A percentile compares a stretch with the other conserved stretches of the same genome.
phyloP scores from a whole-genome alignment of 805 yeast genomes.

The Candida quercuum region DNA sequence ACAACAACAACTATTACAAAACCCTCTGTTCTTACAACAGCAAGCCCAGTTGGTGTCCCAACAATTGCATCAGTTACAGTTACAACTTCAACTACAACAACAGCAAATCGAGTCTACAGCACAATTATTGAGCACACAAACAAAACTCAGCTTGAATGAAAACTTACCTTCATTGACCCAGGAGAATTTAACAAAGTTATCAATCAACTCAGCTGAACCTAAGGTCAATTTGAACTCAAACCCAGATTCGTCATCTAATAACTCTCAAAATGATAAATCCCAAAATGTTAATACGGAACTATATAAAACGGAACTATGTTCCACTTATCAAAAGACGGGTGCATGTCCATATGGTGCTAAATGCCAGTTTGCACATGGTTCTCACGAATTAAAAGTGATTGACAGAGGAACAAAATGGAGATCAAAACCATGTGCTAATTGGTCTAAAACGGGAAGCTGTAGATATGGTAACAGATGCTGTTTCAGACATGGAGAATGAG shows the following conservation, averaged over 20 bases:
- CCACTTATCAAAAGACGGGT: slow-evolving; percentile 64
- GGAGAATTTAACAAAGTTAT: slow-evolving; percentile 18
- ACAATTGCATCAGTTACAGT: slow-evolving; percentile 22
- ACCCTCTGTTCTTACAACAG: slow-evolving; percentile 21
- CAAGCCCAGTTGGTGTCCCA: slow-evolving; percentile 22
- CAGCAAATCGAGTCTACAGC: slow-evolving; percentile 26
- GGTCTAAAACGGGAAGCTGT: slow-evolving; percentile 78
- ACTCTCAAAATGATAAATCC: neutral
- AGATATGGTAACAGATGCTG: slow-evolving; percentile 90
- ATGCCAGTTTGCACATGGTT: slow-evolving; percentile 94
- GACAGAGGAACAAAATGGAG: slow-evolving; percentile 81
- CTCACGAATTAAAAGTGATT: slow-evolving; percentile 63
- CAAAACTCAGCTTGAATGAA: slow-evolving; percentile 6
- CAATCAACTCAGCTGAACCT: neutral
- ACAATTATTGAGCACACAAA: slow-evolving; percentile 11
- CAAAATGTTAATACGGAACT: slow-evolving; percentile 50
- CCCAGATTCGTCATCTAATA: neutral
- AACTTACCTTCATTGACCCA: slow-evolving; percentile 16
- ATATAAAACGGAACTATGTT: slow-evolving; percentile 89
- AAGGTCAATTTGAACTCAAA: neutral
- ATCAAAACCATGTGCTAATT: slow-evolving; percentile 86
- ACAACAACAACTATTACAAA: slow-evolving; percentile 16
- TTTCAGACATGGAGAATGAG: slow-evolving; percentile 62
- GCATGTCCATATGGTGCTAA: slow-evolving; percentile 83
- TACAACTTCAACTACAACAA: slow-evolving; percentile 24